Evolutionary conservation across 2,329 filamentous ascomycete genomes (phyloP), one percentile per base, ranked within the genome.

Genomic region (Aureobasidium musti): DNA sequence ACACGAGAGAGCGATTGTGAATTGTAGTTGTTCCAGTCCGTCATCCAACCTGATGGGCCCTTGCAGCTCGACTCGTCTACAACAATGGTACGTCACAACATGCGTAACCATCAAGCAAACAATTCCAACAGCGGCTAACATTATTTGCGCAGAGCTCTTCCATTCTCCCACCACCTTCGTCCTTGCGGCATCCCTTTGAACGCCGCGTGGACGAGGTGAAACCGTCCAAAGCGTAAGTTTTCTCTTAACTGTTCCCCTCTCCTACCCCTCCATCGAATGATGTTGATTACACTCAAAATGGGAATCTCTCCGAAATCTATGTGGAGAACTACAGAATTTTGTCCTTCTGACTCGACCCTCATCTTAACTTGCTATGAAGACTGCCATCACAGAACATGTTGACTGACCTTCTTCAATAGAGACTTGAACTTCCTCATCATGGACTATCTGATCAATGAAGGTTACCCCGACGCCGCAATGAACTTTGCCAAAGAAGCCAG

Each of bases 291-390:
- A 66, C 89, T 91, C 89, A 96, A 97, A 86, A 87, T 99, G 95
- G 95, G 95, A 99, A 99, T 99, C 95, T 99, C 96, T 99, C 95
- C 90, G 91, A 98, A 91, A 85, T 87, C 80, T 82, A 85, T 99
- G 95, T 91, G 89, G 95, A 99, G 88, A 92, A 88, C 79, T 83
- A 78, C 81, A 84, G 89, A 91, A 88, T 91, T 87, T 89, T 90
- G 87, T 87, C 81, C 85, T 84, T 88, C 87, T 89, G 87, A 90
- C 79, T 69, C 69, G 54, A 54, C 26, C 23, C 50, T 17, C 35
- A 19, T 21, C 50, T 19, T 28, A 19, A 19, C 61, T 75, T 71
- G 74, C 72, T 73, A 71, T 70, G 63, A 68, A 65, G 67, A 66
- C 19, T 17, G 68, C 39, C 67, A 7, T 67, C 19, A 19, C 5